Evolutionary conservation across 1,284 basidiomycete genomes (phyloP), one percentile per base, ranked within the genome.

Genomic region (Sanghuangporus baumii): DNA sequence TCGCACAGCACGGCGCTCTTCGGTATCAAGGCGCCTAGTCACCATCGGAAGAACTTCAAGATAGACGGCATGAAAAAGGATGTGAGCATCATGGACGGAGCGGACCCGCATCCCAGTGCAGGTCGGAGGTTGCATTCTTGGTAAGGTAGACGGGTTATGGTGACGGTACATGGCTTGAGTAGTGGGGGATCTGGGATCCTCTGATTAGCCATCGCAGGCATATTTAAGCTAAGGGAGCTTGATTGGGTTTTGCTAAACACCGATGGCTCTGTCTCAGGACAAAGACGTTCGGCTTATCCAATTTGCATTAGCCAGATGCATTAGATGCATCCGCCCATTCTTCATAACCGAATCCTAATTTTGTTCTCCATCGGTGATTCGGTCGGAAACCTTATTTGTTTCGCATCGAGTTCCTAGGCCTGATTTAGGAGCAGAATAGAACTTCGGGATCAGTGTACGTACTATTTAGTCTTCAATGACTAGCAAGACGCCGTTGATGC

Each of bases 31-130:
- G 38, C 79, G 73, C 38, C 76, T 73, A 36, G 72, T 71, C 63
- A 79, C 75, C 66, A 79, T 74, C 50, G 77, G 74, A 34, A 79
- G 72, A 36, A 72, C 62, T 59, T 73, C 71, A 50, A 72, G 70
- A 34, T 71, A 65, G 52, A 77, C 77, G 50, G 76, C 78, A 64
- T 78, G 76, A 69, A 80, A 79, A 62, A 80, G 71, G 62, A 75
- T 67, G 64, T 78, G 78, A 12, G 78, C 78, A 66, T 80, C 79
- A 51, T 71, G 71, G 60, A 75, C 70, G 41, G 72, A 71, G 65
- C 75, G 72, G 59, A 79, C 71, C 57, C 76, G 74, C 47, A 78
- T 70, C 56, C 72, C 69, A 36, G 72, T 72, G 67, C 78, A 79
- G 38, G 80, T 79, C 31, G 78, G 78, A 65, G 67, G 70, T 66